phyloP scores from a whole-genome alignment of 2,329 filamentous ascomycete species.

The Colletotrichum cuscutae region DNA sequence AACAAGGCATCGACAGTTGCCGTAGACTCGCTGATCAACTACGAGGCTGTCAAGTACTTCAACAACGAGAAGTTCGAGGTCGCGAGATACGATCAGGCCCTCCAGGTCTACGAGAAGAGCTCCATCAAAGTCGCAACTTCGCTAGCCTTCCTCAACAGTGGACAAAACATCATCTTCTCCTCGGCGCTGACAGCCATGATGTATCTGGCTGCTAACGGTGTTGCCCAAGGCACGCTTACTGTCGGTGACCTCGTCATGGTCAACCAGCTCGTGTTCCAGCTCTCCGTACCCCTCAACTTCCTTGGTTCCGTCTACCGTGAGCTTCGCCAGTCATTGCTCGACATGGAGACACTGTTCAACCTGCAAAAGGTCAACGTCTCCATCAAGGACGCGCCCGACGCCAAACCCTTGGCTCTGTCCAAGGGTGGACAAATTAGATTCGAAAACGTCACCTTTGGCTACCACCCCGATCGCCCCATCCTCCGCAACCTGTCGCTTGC shows the following conservation, averaged over 20 bases:
- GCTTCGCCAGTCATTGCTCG: conserved; percentile 90
- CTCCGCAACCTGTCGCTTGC: conserved; percentile 85
- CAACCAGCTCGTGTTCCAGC: conserved; percentile 97
- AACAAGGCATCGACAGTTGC: conserved; percentile 95
- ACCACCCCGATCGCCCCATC: conserved; percentile 87
- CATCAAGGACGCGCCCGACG: conserved; percentile 81
- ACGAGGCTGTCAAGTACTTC: conserved; percentile 99
- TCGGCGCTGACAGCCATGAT: conserved; percentile 96
- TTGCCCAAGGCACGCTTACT: conserved; percentile 82
- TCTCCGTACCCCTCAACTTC: conserved; percentile 97
- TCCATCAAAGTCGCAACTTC: conserved; percentile 98
- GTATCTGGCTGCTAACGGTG: conserved; percentile 93
- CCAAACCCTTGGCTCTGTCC: conserved; percentile 76
- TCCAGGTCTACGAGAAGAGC: conserved; percentile 88
- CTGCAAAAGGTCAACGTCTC: conserved; percentile 95
- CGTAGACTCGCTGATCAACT: conserved; percentile 97
- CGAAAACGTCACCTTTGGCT: conserved; percentile 95
- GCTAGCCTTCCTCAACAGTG: conserved; percentile 89
- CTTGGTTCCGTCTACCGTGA: conserved; percentile 98
- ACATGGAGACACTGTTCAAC: conserved; percentile 99
- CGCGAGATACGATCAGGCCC: conserved; percentile 85
- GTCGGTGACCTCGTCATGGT: conserved; percentile 99
- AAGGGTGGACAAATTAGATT: conserved; percentile 91
- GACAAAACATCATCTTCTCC: conserved; percentile 98
- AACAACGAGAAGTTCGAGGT: conserved; percentile 99